Percentiles rank a stretch among this genome's conserved stretches.
Conservation (phyloP, 768 basidiomycete species). For the Pleurotus djamor region DNA sequence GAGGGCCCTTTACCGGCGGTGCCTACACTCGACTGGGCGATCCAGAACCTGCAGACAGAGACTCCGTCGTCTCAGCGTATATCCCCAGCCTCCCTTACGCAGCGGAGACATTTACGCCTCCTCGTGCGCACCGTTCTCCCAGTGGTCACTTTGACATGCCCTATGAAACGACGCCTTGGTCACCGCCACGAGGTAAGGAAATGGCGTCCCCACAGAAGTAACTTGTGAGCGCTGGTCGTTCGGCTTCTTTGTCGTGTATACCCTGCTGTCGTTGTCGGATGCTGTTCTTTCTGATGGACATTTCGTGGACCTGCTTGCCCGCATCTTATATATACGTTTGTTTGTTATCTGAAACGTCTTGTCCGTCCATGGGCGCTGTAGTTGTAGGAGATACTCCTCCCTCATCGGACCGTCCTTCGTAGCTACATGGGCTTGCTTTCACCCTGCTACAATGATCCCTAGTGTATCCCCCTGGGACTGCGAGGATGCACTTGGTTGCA, state of each 20-base stretch:
- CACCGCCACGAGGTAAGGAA: neutral
- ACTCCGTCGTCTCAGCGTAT: neutral
- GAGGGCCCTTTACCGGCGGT: neutral
- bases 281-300: too few relatives aligned
- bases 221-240: too few relatives aligned
- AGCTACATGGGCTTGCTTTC: too few relatives aligned
- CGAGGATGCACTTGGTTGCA: too few relatives aligned
- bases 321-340: neutral
- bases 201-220: too few relatives aligned
- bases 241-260: too few relatives aligned
- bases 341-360: neutral
- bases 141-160: neutral
- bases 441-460: too few relatives aligned
- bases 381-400: neutral
- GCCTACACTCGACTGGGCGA: neutral
- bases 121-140: neutral
- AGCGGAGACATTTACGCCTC: neutral
- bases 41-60: neutral
- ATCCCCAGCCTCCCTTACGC: neutral
- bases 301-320: too few relatives aligned
- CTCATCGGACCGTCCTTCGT: neutral
- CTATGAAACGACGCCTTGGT: neutral
- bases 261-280: too few relatives aligned
- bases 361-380: neutral
- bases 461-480: too few relatives aligned